Evolutionary conservation across 805 yeast species (phyloP), one percentile per base, ranked within the genome.

Genomic region (Sugiyamaella qingdaonensis): DNA sequence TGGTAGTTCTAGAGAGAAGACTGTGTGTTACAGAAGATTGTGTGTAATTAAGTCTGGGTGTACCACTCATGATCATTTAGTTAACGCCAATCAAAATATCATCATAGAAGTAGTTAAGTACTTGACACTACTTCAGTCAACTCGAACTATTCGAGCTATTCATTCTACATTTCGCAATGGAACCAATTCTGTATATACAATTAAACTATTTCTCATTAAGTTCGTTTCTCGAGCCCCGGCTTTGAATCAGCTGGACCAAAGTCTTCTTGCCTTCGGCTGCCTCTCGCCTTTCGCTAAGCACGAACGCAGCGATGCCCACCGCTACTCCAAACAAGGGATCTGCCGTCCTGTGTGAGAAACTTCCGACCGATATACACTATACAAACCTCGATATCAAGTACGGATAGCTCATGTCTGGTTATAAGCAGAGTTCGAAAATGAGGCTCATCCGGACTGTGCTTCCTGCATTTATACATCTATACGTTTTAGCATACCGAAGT

Each of bases 261-360:
- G 52, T 50, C 57, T 54, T 51, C 45, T 46, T 46, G 32, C 46
- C 49, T 33, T 54, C 51, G 2, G 31, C 52, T n/a, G 48, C 37
- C 44, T 59, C 60, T n/a, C 54, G 49, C 24, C 46, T 31, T 37
- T 59, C 62, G 18, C 46, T 46, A 13, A 59, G 45, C 16, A 21
- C 48, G 33, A 52, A 59, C 9, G 59, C 51, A 8, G 45, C 46
- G n/a, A 54, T 21, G 2, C 62, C 62, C 10, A 56, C 46, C 4
- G 51, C 54, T 11, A 58, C 31, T 5, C 56, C 62, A 19, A 59
- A 49, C 11, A 59, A 14, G 19, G 58, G 60, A 46, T 59, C 62
- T 16, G 41, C 27, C 10, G 36, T 21, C 47, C 62, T 58, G 21
- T n/a, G 48, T 29, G 35, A 34, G 43, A 33, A 11, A 14, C 10